Base-by-base conservation (phyloP, 2,329 filamentous ascomycete genomes). In the Teratosphaeria zuluensis region DNA sequence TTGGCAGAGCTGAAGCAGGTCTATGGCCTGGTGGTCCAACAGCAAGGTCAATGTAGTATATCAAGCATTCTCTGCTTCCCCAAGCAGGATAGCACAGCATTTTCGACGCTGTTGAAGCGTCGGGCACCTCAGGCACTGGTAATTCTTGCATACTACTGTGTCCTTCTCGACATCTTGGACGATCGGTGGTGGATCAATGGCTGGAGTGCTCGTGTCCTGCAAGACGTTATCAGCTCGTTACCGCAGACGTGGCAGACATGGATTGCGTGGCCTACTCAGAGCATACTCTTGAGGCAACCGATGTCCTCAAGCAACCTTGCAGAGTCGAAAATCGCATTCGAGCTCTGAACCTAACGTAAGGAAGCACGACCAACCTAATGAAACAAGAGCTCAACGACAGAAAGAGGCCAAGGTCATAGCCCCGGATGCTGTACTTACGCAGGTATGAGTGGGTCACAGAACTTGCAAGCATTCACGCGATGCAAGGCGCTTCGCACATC, bases 31-130 rank as follows among this genome's bases (percentile, higher is more conserved):
- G 59, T 68, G 7, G 57, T 65, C 16, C 59, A 58, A 42, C 56
- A 57, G 4, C 61, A 59, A 35, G 63, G 54, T 12, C 31, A 57
- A 24, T 63, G 62, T 58, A 66, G 63, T 58, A 57, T 68, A 11
- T 64, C 64, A 28, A 65, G 64, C n/a, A 65, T 70, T 19, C 35
- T 70, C 19, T 68, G 67, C 59, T 70, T 68, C 56, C 68, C 68
- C 5, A 68, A 67, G 58, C 66, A 68, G 55, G 66, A 69, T 35
- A 59, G 64, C 3, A 58, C 61, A 14, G 53, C 60, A 7, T 69
- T 69, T 46, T 62, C 65, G 6, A 55, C 57, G 51, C 61, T 70
- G 52, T 54, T 70, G 38, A 65, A 64, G 58, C 58, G 65, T 38
- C 59, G 68, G 24, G 59, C 65, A 30, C 68, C 68, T 16, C 67